Conservation (phyloP, 805 yeast species). For the Zygosaccharomyces lentus region DNA sequence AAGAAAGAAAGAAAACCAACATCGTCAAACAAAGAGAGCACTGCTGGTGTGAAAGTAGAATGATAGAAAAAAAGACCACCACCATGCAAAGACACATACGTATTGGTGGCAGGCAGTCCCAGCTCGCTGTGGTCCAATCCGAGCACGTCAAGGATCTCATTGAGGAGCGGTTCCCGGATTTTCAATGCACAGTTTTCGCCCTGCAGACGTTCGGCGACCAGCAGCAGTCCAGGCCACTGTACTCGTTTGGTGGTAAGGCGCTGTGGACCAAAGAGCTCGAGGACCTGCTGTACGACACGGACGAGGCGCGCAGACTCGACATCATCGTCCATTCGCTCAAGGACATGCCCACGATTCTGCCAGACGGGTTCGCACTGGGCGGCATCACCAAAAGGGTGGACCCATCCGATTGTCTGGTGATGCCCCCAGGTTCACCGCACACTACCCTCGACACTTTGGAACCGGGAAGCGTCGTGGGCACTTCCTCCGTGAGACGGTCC, state of each 20-base stretch:
- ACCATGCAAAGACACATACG: slow-evolving; percentile 27
- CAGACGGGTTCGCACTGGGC: slow-evolving; percentile 85
- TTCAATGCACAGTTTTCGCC: slow-evolving; percentile 72
- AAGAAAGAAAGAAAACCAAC: neutral
- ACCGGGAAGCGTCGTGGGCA: slow-evolving; percentile 81
- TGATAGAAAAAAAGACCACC: no score
- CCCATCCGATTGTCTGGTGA: slow-evolving; percentile 87
- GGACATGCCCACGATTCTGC: slow-evolving; percentile 87
- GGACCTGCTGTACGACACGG: slow-evolving; percentile 61
- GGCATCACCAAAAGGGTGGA: slow-evolving; percentile 84
- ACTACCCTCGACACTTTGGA: slow-evolving; percentile 71
- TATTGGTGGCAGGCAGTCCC: slow-evolving; percentile 88
- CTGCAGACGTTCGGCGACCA: slow-evolving; percentile 88
- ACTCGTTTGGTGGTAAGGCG: slow-evolving; percentile 93
- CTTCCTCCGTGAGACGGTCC: slow-evolving; percentile 89
- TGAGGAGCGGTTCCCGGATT: slow-evolving; percentile 54
- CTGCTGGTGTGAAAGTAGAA: no score
- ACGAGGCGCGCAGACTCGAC: slow-evolving; percentile 66
- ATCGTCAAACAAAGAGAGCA: neutral
- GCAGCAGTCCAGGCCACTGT: slow-evolving; percentile 76
- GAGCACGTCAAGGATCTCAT: slow-evolving; percentile 65
- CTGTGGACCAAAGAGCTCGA: slow-evolving; percentile 96
- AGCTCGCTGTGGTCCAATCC: slow-evolving; percentile 82
- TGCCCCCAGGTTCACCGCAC: slow-evolving; percentile 63
- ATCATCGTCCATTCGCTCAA: slow-evolving; percentile 90